Percentiles rank a stretch among this genome's conserved stretches.
phyloP scores from a whole-genome alignment of 805 yeast genomes.

The Teunomyces aglyptinius region DNA sequence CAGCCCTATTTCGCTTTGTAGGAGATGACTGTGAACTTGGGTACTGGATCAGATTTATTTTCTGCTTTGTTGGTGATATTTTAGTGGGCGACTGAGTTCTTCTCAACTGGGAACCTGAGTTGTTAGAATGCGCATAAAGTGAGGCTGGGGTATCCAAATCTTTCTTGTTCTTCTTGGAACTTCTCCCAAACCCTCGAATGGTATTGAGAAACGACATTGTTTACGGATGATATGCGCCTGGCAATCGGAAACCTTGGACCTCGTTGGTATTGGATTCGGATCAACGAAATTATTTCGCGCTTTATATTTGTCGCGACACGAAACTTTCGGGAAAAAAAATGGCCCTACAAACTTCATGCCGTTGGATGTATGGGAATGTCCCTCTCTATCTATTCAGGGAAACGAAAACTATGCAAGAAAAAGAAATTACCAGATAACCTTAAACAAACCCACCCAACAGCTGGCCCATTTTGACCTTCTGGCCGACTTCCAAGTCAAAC shows the following conservation, averaged over 20 bases:
- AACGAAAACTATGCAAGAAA: too few relatives aligned
- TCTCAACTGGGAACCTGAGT: slow-evolving; percentile 35
- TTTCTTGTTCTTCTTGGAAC: slow-evolving; percentile 45
- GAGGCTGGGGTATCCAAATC: slow-evolving; percentile 29
- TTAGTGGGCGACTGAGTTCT: slow-evolving; percentile 41
- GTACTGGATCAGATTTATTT: slow-evolving; percentile 19
- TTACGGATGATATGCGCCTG: not conserved
- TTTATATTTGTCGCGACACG: slow-evolving; percentile 1
- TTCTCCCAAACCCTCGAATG: slow-evolving; percentile 47
- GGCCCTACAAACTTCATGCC: not conserved
- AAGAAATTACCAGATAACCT: not conserved
- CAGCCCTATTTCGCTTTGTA: slow-evolving; percentile 15
- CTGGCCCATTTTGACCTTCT: slow-evolving; percentile 83
- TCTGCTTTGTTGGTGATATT: slow-evolving; percentile 41
- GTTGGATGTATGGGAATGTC: not conserved
- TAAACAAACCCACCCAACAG: slow-evolving; percentile 53
- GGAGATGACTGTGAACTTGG: slow-evolving; percentile 24
- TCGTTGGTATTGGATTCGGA: slow-evolving; percentile 1
- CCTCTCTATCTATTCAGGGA: not conserved
- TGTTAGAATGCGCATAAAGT: slow-evolving; percentile 31
- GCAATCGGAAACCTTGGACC: not conserved
- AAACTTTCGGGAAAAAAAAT: not conserved
- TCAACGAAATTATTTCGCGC: slow-evolving; percentile 1
- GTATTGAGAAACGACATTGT: slow-evolving; percentile 46
- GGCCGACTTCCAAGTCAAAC: slow-evolving; percentile 69